These are phyloP conservation scores for Colletotrichum cereale DNA, from an alignment of 2,329 filamentous ascomycete species.

Conservation along the genomic window DNA sequence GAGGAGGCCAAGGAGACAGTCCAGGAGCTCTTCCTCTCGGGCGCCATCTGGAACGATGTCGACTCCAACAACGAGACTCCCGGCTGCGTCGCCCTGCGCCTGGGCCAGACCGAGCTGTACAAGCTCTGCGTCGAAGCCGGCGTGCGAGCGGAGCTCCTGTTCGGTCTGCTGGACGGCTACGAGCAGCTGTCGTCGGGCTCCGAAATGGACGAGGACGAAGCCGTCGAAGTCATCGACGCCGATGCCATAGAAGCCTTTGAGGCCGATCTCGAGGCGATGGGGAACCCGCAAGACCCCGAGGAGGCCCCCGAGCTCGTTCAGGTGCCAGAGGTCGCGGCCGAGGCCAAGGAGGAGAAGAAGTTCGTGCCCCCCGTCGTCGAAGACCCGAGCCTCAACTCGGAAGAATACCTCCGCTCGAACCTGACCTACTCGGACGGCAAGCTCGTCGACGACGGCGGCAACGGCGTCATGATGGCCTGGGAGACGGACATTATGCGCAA, in stretches of 20 bases:
- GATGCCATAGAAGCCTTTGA: slow-evolving; percentile 49
- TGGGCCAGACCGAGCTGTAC: slow-evolving; percentile 81
- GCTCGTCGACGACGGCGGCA: slow-evolving; percentile 79
- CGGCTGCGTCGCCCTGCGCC: slow-evolving; percentile 81
- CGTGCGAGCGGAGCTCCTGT: slow-evolving; percentile 87
- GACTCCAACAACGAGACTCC: slow-evolving; percentile 90
- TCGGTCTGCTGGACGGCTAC: slow-evolving; percentile 86
- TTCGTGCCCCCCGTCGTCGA: slow-evolving; percentile 53
- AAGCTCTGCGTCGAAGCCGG: slow-evolving; percentile 89
- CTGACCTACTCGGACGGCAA: slow-evolving; percentile 75
- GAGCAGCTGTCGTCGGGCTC: slow-evolving; percentile 74
- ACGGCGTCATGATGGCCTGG: slow-evolving; percentile 96
- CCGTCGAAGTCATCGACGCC: slow-evolving; percentile 59
- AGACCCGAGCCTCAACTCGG: slow-evolving; percentile 68
- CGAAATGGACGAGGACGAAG: slow-evolving; percentile 60
- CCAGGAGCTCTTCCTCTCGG: slow-evolving; percentile 83
- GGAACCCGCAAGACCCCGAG: slow-evolving; percentile 44
- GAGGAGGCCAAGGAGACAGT: slow-evolving; percentile 77
- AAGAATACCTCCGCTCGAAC: slow-evolving; percentile 76
- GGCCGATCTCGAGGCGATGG: slow-evolving; percentile 47
- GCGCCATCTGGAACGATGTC: slow-evolving; percentile 98
- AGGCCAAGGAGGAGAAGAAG: slow-evolving; percentile 44
- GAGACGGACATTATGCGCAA: slow-evolving; percentile 87
- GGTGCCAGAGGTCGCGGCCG: slow-evolving; percentile 28
- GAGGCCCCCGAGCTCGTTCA: slow-evolving; percentile 45